Conservation (phyloP, 345 rosid genomes). For the Ceriops tagal region DNA sequence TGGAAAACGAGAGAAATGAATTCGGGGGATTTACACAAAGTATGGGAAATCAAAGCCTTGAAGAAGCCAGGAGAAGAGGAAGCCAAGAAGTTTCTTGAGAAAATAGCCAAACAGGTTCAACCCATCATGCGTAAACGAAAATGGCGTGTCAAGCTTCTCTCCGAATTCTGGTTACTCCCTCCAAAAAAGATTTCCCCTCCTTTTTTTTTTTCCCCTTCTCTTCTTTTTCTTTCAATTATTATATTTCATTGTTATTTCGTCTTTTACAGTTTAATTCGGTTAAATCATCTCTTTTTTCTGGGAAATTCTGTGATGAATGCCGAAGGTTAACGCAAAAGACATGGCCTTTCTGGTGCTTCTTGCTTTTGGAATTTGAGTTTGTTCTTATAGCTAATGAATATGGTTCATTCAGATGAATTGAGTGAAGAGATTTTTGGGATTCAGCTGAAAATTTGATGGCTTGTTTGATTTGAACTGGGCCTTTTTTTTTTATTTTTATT, state of each 20-base stretch:
- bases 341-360: background rate
- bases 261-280: no score
- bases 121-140: slow-evolving; percentile 55
- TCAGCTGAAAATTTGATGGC: no score
- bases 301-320: no score
- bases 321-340: background rate
- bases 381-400: no score
- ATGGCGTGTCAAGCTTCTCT: slow-evolving; percentile 55
- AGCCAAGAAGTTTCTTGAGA: slow-evolving; percentile 59
- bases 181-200: no score
- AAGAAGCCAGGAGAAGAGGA: slow-evolving; percentile 65
- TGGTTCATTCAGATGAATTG: no score
- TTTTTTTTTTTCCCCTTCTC: background rate
- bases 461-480: no score
- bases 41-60: slow-evolving; percentile 69
- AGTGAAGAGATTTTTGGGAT: no score
- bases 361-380: background rate
- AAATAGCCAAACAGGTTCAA: slow-evolving; percentile 59
- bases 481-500: no score
- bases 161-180: slow-evolving; percentile 38
- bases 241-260: background rate
- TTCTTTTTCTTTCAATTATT: background rate
- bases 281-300: no score
- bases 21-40: slow-evolving; percentile 52
- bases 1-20: slow-evolving; percentile 14